Conservation (phyloP, 768 basidiomycete genomes). For the Boletus pseudopeckii region DNA sequence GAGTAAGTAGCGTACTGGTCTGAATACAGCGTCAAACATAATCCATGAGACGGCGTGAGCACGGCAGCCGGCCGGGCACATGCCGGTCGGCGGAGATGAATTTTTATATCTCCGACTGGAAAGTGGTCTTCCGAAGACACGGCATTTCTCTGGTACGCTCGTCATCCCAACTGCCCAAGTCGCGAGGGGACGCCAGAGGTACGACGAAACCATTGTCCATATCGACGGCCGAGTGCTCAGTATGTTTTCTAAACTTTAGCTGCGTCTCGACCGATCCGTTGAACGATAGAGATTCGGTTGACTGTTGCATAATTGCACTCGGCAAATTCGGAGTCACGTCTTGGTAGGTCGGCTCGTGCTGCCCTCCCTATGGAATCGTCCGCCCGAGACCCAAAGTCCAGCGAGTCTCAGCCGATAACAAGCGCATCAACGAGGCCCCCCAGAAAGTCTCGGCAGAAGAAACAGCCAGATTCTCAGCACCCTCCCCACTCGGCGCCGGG, state of each 20-base stretch:
- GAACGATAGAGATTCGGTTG: slow-evolving; percentile 11
- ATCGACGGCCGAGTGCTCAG: slow-evolving; percentile 14
- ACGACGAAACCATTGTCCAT: slow-evolving; percentile 10
- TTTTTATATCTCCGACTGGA: slow-evolving; percentile 25
- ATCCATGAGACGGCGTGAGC: not conserved
- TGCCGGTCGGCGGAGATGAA: slow-evolving; percentile 18
- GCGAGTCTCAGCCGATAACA: slow-evolving; percentile 40
- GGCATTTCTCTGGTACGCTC: slow-evolving; percentile 28
- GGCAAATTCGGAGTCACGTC: slow-evolving; percentile 33
- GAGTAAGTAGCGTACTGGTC: slow-evolving; percentile 14
- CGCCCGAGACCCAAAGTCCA: slow-evolving; percentile 44
- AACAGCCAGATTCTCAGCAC: slow-evolving; percentile 34
- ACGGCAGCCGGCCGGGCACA: not conserved
- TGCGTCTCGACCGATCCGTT: slow-evolving; percentile 3
- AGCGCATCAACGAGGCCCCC: slow-evolving; percentile 33
- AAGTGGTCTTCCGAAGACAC: slow-evolving; percentile 17
- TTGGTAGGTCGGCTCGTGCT: slow-evolving; percentile 20
- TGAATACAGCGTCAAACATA: not conserved
- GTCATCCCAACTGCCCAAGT: slow-evolving; percentile 11
- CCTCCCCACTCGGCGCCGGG: slow-evolving; percentile 15
- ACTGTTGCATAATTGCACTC: slow-evolving; percentile 16
- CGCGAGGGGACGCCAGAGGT: slow-evolving; percentile 16
- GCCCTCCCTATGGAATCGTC: slow-evolving; percentile 45
- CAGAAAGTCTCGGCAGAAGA: slow-evolving; percentile 58
- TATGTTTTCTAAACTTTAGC: slow-evolving; percentile 2